Evolutionary conservation across 345 rosid genomes (phyloP).

Genomic region (Eucalyptus sideroxylon): DNA sequence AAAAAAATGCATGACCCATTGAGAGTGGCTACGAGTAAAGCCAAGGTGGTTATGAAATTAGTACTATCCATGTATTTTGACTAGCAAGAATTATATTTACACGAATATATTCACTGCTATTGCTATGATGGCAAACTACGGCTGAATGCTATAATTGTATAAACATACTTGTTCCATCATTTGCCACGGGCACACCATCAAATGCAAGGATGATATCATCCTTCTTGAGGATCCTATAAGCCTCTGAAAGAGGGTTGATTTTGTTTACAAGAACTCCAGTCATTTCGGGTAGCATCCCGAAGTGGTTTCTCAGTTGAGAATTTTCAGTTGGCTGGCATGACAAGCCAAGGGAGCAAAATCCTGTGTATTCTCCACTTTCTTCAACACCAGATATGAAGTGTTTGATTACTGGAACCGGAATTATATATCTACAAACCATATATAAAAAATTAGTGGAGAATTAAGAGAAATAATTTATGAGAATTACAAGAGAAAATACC

Average conservation of each 20-base stretch:
- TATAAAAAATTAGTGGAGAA: background rate
- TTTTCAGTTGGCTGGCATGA: constrained; percentile 85
- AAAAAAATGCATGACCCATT: background rate
- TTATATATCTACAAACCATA: constrained; percentile 54
- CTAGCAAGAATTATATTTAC: background rate
- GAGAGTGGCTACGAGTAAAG: background rate
- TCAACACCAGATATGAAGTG: constrained; percentile 68
- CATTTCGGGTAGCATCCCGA: constrained; percentile 50
- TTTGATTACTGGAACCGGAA: constrained; percentile 75
- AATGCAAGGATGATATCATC: constrained; percentile 73
- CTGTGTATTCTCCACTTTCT: constrained; percentile 56
- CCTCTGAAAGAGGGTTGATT: constrained; percentile 73
- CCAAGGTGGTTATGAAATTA: background rate
- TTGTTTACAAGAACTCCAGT: constrained; percentile 78
- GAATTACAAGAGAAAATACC: background rate
- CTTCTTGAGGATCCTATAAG: constrained; percentile 41
- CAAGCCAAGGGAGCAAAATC: constrained; percentile 81
- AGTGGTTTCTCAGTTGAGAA: constrained; percentile 55
- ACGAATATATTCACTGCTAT: background rate
- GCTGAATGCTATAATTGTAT: background rate
- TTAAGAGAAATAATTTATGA: background rate
- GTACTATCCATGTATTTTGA: background rate
- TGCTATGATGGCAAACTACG: background rate
- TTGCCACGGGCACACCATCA: constrained; percentile 77
- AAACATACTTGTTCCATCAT: constrained; percentile 64